Evolutionary conservation across 2,329 filamentous ascomycete genomes (phyloP), one percentile per base, ranked within the genome.

Genomic region (Sarocladiaceae sp.): DNA sequence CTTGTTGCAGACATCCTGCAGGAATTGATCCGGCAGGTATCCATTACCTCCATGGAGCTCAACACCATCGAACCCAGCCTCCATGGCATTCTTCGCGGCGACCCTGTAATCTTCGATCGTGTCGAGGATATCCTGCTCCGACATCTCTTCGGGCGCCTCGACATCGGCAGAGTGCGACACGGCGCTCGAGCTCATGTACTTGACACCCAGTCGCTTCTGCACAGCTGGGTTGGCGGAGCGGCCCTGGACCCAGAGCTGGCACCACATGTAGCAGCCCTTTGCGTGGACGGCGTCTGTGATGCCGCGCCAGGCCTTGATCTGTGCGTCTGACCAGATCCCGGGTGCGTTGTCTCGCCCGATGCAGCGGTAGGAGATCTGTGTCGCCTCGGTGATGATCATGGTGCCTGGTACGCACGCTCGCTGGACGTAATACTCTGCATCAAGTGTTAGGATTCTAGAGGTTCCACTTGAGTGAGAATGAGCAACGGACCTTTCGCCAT

Each of bases 31-130:
- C 15, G 77, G 61, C 2, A 83, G 62, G 50, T 81, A 82, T 0
- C 76, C 74, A 48, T 78, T 76, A 3, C 71, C 72, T 4, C 54
- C 66, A 50, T 71, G 66, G 16, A 68, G 58, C 53, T 87, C 82
- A 45, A 88, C 78, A n/a, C 77, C 79, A 55, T 89, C 84, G 41
- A 83, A 82, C 0, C 85, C 85, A 24, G 71, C 69, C 16, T 78
- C 57, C 1, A 85, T 59, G 1, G 83, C 72, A 23, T 75, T 67
- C 49, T 70, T 68, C 2, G 71, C 66, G 1, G 73, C 70, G 0
- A 65, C 69, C 1, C 70, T 73, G 60, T 73, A 87, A 1, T 77
- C 77, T 2, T 57, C 57, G 61, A 86, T 83, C 48, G 79, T 67
- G 4, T 70, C 60, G 49, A 75, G 65, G 46, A 88, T 88, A 19